Percentiles rank a stretch among this genome's conserved stretches.
Evolutionary conservation across 805 yeast species (phyloP).

Genomic region (Ogataea ramenticola): DNA sequence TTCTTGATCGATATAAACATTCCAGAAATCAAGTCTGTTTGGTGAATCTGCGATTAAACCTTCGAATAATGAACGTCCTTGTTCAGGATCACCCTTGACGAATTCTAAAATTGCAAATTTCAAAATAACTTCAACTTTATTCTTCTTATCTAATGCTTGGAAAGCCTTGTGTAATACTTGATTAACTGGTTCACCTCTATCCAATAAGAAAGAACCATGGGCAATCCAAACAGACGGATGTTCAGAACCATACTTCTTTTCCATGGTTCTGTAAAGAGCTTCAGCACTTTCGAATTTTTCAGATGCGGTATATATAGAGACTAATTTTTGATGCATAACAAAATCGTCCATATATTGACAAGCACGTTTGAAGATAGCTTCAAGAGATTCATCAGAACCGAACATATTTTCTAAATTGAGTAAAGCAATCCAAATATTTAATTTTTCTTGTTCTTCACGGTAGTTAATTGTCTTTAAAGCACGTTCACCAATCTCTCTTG

Average conservation of each 20-base stretch:
- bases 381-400: conserved; percentile 78
- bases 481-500: conserved; percentile 87
- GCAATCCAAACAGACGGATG: conserved; percentile 69
- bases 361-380: conserved; percentile 74
- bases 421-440: conserved; percentile 94
- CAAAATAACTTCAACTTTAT: conserved; percentile 72
- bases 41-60: conserved; percentile 87
- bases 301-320: conserved; percentile 65
- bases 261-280: conserved; percentile 53
- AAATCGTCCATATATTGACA: conserved; percentile 89
- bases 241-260: conserved; percentile 73
- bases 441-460: conserved; percentile 87
- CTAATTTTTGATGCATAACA: conserved; percentile 72
- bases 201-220: conserved; percentile 71
- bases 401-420: conserved; percentile 90
- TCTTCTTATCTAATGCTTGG: conserved; percentile 60
- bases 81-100: conserved; percentile 82
- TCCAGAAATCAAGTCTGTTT: conserved; percentile 91
- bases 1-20: conserved; percentile 90
- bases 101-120: conserved; percentile 89
- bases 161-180: conserved; percentile 69
- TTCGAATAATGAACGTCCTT: conserved; percentile 91
- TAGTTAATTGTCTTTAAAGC: conserved; percentile 86
- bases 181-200: conserved; percentile 52
- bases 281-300: conserved; percentile 70